Evolutionary conservation across 306 rosid species (phyloP), one percentile per base, ranked within the genome.

Genomic region (Arachis stenosperma): DNA sequence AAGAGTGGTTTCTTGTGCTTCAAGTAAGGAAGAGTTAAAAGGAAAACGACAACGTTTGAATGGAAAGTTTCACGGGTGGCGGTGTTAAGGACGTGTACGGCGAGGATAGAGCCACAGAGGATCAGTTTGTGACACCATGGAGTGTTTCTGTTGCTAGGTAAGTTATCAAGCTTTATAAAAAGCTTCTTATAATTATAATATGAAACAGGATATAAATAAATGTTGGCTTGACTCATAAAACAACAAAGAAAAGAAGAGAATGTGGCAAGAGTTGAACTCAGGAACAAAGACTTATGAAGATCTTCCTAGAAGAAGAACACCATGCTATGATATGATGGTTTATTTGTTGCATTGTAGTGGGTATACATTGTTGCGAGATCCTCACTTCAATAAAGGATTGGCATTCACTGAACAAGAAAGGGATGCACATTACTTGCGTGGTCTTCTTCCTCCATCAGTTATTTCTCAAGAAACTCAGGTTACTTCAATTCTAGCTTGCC

Each of bases 381-480:
- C 98, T 27, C 96, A 86, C 60, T 92, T 84, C 76, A 94, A 94
- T 85, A 94, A 94, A 77, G 98, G 97, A 70, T 85, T 94, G 65
- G 97, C 97, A 47, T 94, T 94, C 82, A 88, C 86, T n/a, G 96
- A 89, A 50, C 78, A 73, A 83, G 98, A 94, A 90, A 87, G 98
- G 77, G 98, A 91, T 13, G 92, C 97, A 9, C 98, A 94, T 70
- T 91, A 84, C 83, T 84, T 94, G 86, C 92, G 91, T 51, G 98
- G 98, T 42, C 95, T 94, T 75, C 95, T 94, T 15, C 98, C 98
- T 70, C 98, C 98, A 2, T 50, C 86, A 2, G 79, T 90, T 69
- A 75, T 79, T 65, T 72, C 91, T 74, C 98, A 94, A 52, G 92
- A 91, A 11, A 83, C 86, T 78, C 98, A 94, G 98, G 98, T 94